phyloP scores from a whole-genome alignment of 139 green algal species.

The Limnomonas spitsbergensis region DNA sequence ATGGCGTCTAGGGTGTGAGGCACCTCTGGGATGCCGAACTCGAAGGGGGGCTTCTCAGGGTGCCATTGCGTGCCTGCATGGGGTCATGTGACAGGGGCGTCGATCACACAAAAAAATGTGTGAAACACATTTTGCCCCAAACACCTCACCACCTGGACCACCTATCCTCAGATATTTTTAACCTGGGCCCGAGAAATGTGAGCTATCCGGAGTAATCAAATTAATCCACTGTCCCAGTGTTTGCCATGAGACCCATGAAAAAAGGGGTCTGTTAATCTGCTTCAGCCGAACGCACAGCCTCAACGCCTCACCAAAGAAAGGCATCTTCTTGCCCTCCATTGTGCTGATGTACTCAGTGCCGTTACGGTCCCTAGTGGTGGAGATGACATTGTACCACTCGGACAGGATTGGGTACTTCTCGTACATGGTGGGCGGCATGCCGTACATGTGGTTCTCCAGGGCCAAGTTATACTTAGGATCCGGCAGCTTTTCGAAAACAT shows the following conservation, averaged over 20 bases:
- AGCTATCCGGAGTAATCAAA: too few species aligned
- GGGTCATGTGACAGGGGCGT: too few species aligned
- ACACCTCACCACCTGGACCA: too few species aligned
- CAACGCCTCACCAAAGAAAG: conserved; percentile 67
- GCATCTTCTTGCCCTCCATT: conserved; percentile 75
- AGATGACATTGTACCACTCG: conserved; percentile 58
- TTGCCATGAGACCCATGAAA: background rate
- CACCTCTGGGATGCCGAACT: conserved; percentile 71
- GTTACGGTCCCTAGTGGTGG: conserved; percentile 66
- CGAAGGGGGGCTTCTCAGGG: conserved; percentile 83
- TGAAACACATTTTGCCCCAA: too few species aligned
- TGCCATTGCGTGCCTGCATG: conserved; percentile 72
- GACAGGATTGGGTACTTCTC: conserved; percentile 27
- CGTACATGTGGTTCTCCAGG: conserved; percentile 82
- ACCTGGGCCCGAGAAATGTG: too few species aligned
- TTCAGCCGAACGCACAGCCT: too few species aligned
- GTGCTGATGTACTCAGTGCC: conserved; percentile 73
- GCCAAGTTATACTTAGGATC: conserved; percentile 63
- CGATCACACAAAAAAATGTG: conserved; percentile 5
- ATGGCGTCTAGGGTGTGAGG: conserved; percentile 75
- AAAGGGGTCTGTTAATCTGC: too few species aligned
- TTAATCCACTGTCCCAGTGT: too few species aligned
- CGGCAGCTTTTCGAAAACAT: conserved; percentile 36
- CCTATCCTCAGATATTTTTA: too few species aligned
- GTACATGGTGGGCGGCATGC: conserved; percentile 58